Conservation (phyloP, 202 grass and related monocot species). For the Carex sylvatica region DNA sequence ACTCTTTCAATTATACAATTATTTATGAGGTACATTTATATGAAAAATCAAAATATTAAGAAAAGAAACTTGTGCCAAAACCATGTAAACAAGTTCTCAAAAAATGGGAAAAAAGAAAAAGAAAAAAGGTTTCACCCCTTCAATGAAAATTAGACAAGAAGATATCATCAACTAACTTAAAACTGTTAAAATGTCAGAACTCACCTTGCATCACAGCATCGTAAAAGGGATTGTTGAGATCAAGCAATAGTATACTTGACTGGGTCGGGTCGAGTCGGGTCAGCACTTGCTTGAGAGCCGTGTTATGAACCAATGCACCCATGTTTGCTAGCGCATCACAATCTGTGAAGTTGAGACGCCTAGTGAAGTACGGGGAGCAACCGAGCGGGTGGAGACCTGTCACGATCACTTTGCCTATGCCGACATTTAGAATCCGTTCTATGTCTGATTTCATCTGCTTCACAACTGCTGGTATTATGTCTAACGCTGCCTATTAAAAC, state of each 20-base stretch:
- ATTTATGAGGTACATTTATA: too few relatives aligned
- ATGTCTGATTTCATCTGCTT: conserved; percentile 32
- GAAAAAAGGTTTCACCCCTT: background rate
- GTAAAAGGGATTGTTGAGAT: conserved; percentile 52
- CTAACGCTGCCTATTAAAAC: conserved; percentile 49
- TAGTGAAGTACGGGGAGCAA: conserved; percentile 66
- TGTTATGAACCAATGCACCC: conserved; percentile 51
- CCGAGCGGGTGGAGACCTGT: conserved; percentile 77
- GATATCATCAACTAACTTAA: background rate
- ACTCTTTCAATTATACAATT: too few relatives aligned
- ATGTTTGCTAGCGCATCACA: conserved; percentile 45
- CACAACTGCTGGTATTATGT: conserved; percentile 63
- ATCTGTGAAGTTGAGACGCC: conserved; percentile 39
- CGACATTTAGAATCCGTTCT: conserved; percentile 45
- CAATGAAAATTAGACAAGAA: background rate
- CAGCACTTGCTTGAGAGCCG: conserved; percentile 38
- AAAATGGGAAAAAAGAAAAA: background rate
- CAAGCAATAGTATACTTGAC: conserved; percentile 53
- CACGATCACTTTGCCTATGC: conserved; percentile 61
- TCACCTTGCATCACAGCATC: conserved; percentile 14
- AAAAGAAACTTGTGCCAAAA: background rate
- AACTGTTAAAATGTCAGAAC: background rate
- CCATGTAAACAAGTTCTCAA: background rate
- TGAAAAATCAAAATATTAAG: too few relatives aligned
- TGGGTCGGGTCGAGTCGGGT: conserved; percentile 38